Conservation (phyloP, 306 rosid genomes). For the Chamaecrista fasciculata region DNA sequence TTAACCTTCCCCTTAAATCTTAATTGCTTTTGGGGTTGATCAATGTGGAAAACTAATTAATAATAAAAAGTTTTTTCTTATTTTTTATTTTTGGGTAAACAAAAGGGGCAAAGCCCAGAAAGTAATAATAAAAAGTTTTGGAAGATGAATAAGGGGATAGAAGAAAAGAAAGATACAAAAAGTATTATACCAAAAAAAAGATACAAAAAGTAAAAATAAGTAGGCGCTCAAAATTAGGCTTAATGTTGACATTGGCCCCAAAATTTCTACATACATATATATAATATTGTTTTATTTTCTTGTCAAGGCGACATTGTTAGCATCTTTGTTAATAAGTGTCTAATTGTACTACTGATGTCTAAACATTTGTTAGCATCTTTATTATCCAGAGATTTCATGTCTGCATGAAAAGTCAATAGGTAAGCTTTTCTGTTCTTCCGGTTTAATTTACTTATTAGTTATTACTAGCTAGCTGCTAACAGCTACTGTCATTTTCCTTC, state of each 20-base stretch:
- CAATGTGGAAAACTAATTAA: too few relatives aligned
- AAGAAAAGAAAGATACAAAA: not conserved
- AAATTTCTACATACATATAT: not conserved
- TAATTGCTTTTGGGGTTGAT: too few relatives aligned
- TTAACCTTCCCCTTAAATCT: too few relatives aligned
- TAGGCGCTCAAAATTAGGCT: not conserved
- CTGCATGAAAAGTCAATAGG: slow-evolving; percentile 33
- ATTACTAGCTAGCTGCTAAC: too few relatives aligned
- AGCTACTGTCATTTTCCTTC: not conserved
- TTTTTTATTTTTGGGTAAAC: too few relatives aligned
- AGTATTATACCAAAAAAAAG: not conserved
- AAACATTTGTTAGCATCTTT: not conserved
- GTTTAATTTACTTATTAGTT: not conserved
- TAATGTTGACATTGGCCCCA: not conserved
- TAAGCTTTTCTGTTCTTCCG: slow-evolving; percentile 3
- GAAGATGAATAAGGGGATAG: too few relatives aligned
- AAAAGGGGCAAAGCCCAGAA: too few relatives aligned
- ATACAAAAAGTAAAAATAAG: not conserved
- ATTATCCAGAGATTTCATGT: not conserved
- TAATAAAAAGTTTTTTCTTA: too few relatives aligned
- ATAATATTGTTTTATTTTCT: not conserved
- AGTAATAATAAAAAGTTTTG: too few relatives aligned
- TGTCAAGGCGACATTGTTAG: not conserved
- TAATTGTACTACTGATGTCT: not conserved
- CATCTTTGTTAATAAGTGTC: not conserved